Evolutionary conservation across 2,329 filamentous ascomycete species (phyloP).

Genomic region (Didymella lethalis): DNA sequence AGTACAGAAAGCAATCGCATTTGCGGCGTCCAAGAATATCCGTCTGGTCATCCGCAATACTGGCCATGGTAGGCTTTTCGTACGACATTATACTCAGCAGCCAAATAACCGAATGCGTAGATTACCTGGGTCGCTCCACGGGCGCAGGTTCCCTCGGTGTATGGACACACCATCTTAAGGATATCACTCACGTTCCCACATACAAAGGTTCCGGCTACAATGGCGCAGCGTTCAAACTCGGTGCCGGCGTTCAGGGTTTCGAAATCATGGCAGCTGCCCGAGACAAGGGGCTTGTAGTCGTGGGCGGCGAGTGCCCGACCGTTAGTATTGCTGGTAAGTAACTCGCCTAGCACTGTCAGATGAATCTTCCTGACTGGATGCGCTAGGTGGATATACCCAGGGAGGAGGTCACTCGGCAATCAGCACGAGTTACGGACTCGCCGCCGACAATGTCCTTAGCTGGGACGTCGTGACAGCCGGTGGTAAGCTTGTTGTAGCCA

Average conservation of each 20-base stretch:
- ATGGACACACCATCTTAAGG: slow-evolving; percentile 32
- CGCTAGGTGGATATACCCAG: slow-evolving; percentile 23
- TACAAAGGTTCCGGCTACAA: slow-evolving; percentile 11
- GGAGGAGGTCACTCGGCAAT: slow-evolving; percentile 63
- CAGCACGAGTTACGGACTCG: slow-evolving; percentile 52
- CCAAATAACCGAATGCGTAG: background rate
- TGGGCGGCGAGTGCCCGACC: slow-evolving; percentile 45
- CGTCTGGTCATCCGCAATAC: slow-evolving; percentile 42
- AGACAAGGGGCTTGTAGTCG: slow-evolving; percentile 27
- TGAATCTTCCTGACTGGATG: too few relatives aligned
- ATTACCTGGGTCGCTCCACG: slow-evolving; percentile 30
- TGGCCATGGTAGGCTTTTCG: slow-evolving; percentile 28
- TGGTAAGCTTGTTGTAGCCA: slow-evolving; percentile 31
- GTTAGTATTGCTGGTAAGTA: slow-evolving; percentile 55
- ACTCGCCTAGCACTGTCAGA: too few relatives aligned
- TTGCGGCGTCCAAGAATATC: slow-evolving; percentile 35
- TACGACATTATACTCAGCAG: too few relatives aligned
- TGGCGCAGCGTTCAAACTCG: slow-evolving; percentile 32
- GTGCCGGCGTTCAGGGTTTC: slow-evolving; percentile 37
- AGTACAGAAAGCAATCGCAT: slow-evolving; percentile 28
- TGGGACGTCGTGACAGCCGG: slow-evolving; percentile 36
- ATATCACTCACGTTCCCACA: slow-evolving; percentile 20
- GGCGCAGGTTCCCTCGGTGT: slow-evolving; percentile 24
- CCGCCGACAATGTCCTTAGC: slow-evolving; percentile 35
- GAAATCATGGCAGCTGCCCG: slow-evolving; percentile 33